Evolutionary conservation across 177 flowering plant genomes (phyloP).

Genomic region (Vitis hybrid): DNA sequence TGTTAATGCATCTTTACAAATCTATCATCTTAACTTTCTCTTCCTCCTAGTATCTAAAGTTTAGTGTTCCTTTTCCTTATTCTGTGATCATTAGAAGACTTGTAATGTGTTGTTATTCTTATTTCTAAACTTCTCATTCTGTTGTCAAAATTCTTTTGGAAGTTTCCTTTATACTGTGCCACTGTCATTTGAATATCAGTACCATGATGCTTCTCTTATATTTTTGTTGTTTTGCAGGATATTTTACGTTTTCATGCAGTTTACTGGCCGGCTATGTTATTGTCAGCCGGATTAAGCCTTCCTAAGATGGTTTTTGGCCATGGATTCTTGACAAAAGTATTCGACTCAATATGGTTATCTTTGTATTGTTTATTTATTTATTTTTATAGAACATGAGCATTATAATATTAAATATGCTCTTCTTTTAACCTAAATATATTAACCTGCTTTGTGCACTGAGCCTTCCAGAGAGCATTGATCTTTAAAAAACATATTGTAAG

Average conservation of each 20-base stretch:
- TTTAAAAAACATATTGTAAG: not conserved
- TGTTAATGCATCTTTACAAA: no score
- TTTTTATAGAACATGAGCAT: not conserved
- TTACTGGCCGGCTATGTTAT: slow-evolving; percentile 98
- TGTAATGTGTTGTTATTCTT: no score
- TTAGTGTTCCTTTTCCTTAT: no score
- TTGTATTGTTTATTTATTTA: not conserved
- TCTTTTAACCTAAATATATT: no score
- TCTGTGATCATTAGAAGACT: no score
- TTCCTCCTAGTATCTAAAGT: no score
- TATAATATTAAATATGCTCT: no score
- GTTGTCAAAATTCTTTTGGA: no score
- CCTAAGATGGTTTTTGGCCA: slow-evolving; percentile 94
- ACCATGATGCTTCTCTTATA: not conserved
- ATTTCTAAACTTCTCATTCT: no score
- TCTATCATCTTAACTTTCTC: no score
- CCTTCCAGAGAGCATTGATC: no score
- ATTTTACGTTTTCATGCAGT: slow-evolving; percentile 97
- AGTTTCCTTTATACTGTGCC: not conserved
- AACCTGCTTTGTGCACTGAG: no score
- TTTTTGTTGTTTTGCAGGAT: slow-evolving; percentile 52
- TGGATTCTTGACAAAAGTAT: slow-evolving; percentile 95
- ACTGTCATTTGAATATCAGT: not conserved
- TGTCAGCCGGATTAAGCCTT: slow-evolving; percentile 86
- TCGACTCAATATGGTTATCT: not conserved